Base-by-base conservation (phyloP, 179 eudicot genomes). In the Silene vulgaris region DNA sequence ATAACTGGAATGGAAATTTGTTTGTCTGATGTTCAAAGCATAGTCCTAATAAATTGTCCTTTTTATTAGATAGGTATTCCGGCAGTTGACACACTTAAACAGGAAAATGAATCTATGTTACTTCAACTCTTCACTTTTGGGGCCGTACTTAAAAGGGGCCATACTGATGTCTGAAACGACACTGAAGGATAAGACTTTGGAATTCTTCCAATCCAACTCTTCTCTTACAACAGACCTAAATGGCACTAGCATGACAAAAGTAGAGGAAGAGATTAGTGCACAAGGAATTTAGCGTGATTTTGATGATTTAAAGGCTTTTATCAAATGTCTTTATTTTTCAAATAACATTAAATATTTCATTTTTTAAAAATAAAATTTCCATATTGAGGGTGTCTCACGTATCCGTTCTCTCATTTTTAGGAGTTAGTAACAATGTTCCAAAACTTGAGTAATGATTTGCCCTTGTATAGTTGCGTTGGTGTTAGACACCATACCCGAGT, bases 221-320 rank as follows among this genome's bases (percentile, higher is more conserved):
- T 45, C 19, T 54, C 59, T 13, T 54, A 54, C 59, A 16, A 14
- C 19, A 56, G 60, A 56, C 19, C 5, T 16, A 16, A 56, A 56
- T 56, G 60, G 60, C 17, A 5, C 60, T n/a, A 56, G 60, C 60
- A 16, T 5, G 17, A 56, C 19, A 56, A 56, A 56, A 56, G 60
- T 56, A n/a, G 60, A 56, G 60, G 20, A 52, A 52, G n/a, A 56
- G 60, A 56, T n/a, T 56, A 56, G 19, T n/a, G 56, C 56, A 50
- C 56, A 13, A 50, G 56, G 56, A 11, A 50, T 50, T 50, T 50
- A 50, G 16, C 12, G 12, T 13, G 56, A 16, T 50, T 50, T 50
- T 50, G 56, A 56, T n/a, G 19, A 56, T 56, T 56, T n/a, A 54
- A 54, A 13, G 19, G 19, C 19, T 54, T 56, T 56, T 56, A 20